These are phyloP conservation scores for Pseudozyma tsukubaensis DNA, from an alignment of 1,284 basidiomycete genomes.

Conservation along the genomic window DNA sequence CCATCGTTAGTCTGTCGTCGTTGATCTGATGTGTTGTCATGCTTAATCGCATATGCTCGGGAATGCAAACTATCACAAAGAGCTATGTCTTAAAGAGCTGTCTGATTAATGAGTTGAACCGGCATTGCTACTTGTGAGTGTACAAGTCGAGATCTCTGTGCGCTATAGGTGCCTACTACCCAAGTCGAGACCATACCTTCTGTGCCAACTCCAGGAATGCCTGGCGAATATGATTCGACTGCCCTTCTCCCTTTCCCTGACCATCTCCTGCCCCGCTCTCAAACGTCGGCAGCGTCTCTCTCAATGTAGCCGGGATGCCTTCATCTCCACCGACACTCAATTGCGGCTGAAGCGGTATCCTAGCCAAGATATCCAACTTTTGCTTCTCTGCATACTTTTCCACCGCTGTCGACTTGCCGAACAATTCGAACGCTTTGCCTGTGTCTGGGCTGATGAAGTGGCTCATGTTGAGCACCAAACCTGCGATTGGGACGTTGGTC, in stretches of 20 bases:
- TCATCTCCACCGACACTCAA: slow-evolving; percentile 82
- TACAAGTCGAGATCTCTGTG: background rate
- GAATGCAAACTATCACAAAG: too few species aligned
- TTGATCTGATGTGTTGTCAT: too few species aligned
- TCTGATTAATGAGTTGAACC: too few species aligned
- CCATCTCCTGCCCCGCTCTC: slow-evolving; percentile 37
- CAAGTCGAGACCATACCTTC: slow-evolving; percentile 36
- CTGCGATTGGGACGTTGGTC: slow-evolving; percentile 86
- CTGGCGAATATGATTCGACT: slow-evolving; percentile 18
- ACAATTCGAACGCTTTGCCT: slow-evolving; percentile 79
- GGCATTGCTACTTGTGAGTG: background rate
- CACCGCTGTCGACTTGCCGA: slow-evolving; percentile 80
- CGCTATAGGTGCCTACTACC: background rate
- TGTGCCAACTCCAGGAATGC: slow-evolving; percentile 49
- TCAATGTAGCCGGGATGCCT: slow-evolving; percentile 74
- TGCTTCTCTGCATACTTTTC: slow-evolving; percentile 76
- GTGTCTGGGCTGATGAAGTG: slow-evolving; percentile 87
- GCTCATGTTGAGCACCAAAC: slow-evolving; percentile 89
- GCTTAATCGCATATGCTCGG: too few species aligned
- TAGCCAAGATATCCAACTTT: slow-evolving; percentile 79
- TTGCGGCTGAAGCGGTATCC: slow-evolving; percentile 82
- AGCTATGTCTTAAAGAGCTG: too few species aligned
- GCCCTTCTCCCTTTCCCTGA: slow-evolving; percentile 17
- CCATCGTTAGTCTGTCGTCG: background rate
- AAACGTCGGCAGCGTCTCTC: slow-evolving; percentile 50